Conservation (phyloP, 257 asterid genomes). For the Solanum peruvianum region DNA sequence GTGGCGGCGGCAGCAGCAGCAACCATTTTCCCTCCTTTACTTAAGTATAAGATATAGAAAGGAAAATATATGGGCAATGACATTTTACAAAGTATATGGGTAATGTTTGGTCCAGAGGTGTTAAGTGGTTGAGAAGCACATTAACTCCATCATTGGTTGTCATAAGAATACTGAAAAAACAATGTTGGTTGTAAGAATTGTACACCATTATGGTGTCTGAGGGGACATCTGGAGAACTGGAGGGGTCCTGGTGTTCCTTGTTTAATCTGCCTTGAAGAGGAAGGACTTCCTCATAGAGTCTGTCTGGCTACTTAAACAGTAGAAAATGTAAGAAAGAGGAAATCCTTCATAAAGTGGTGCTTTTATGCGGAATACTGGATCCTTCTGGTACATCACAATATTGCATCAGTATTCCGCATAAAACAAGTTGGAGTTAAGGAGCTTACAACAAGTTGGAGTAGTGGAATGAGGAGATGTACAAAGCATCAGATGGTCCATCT, state of each 20-base stretch:
- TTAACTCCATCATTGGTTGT: background rate
- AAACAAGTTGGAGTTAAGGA: background rate
- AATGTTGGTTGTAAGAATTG: background rate
- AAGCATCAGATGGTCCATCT: background rate
- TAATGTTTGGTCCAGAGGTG: background rate
- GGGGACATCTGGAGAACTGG: background rate
- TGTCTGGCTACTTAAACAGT: background rate
- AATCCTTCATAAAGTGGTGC: background rate
- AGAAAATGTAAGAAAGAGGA: background rate
- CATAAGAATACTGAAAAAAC: background rate
- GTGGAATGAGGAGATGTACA: background rate
- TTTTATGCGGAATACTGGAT: background rate
- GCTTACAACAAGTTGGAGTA: background rate
- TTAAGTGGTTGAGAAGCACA: background rate
- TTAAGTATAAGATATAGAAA: background rate
- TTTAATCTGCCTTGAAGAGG: background rate
- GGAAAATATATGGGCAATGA: background rate
- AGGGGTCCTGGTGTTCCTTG: background rate
- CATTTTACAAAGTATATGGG: background rate
- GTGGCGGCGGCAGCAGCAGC: background rate
- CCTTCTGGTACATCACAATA: background rate
- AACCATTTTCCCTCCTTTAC: background rate
- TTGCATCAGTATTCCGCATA: background rate
- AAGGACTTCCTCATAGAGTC: background rate
- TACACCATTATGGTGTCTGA: background rate